Evolutionary conservation across 208 protist species (phyloP).

Genomic region (Wallacemonas collosoma): DNA sequence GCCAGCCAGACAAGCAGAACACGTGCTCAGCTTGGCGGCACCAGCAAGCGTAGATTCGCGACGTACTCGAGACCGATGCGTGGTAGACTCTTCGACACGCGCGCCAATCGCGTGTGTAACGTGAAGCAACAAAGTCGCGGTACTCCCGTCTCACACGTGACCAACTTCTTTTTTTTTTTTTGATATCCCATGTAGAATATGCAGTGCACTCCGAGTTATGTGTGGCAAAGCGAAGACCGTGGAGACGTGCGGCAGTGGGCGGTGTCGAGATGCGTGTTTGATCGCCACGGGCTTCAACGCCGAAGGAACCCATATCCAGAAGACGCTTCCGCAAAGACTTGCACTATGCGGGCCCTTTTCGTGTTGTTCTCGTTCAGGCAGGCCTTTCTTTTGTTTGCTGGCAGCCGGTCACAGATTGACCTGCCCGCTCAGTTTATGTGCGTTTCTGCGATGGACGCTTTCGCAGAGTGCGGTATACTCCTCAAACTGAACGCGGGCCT

Average conservation of each 20-base stretch:
- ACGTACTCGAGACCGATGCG: too few species aligned
- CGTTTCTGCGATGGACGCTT: slow-evolving; percentile 88
- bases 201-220: neutral
- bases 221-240: neutral
- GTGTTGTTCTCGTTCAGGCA: neutral
- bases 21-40: too few species aligned
- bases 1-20: too few species aligned
- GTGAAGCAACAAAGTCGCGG: too few species aligned
- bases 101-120: too few species aligned
- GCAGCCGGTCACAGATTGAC: slow-evolving; percentile 55
- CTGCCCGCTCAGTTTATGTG: slow-evolving; percentile 85
- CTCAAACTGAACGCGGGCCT: slow-evolving; percentile 78
- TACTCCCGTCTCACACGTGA: neutral
- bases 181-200: too few species aligned
- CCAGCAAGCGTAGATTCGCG: too few species aligned
- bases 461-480: slow-evolving; percentile 66
- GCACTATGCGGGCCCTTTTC: neutral
- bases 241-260: too few species aligned
- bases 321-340: neutral
- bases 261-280: too few species aligned
- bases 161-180: slow-evolving; percentile 4
- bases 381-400: too few species aligned
- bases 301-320: neutral
- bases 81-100: too few species aligned
- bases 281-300: too few species aligned